phyloP scores from a whole-genome alignment of 129 eudicot species.

The Sambucus nigra region DNA sequence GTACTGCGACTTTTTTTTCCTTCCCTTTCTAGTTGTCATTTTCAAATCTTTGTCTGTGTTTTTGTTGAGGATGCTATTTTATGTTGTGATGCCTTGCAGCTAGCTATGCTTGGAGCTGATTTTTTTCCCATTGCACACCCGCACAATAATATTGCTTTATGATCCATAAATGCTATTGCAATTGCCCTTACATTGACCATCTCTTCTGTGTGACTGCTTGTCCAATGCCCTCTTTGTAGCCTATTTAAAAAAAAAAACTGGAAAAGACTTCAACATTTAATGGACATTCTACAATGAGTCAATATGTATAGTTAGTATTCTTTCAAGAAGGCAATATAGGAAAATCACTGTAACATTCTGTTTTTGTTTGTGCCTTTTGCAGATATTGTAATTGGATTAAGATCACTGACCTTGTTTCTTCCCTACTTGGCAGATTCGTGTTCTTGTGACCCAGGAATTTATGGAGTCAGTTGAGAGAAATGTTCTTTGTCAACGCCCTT shows the following conservation, averaged over 20 bases:
- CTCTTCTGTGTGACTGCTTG: not conserved
- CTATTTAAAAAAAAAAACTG: not conserved
- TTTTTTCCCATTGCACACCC: not conserved
- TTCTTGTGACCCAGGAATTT: conserved; percentile 67
- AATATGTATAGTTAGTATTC: not conserved
- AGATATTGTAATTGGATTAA: not conserved
- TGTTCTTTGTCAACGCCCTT: conserved; percentile 68
- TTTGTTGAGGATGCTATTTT: not conserved
- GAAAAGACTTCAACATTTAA: not conserved
- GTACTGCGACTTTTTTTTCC: too few species aligned
- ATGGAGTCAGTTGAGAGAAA: conserved; percentile 56
- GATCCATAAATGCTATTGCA: not conserved
- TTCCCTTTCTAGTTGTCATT: not conserved
- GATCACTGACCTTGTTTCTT: conserved; percentile 15
- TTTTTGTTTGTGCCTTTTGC: not conserved
- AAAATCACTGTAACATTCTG: not conserved
- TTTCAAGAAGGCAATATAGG: not conserved
- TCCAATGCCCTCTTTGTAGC: not conserved
- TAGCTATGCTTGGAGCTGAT: not conserved
- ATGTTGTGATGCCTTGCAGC: too few species aligned
- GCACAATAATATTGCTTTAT: not conserved
- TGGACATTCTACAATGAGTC: too few species aligned
- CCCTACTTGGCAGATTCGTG: conserved; percentile 39
- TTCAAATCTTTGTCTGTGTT: not conserved
- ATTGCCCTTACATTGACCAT: not conserved